phyloP scores from a whole-genome alignment of 169 alveolate species.

The Amoebophrya sp. region DNA sequence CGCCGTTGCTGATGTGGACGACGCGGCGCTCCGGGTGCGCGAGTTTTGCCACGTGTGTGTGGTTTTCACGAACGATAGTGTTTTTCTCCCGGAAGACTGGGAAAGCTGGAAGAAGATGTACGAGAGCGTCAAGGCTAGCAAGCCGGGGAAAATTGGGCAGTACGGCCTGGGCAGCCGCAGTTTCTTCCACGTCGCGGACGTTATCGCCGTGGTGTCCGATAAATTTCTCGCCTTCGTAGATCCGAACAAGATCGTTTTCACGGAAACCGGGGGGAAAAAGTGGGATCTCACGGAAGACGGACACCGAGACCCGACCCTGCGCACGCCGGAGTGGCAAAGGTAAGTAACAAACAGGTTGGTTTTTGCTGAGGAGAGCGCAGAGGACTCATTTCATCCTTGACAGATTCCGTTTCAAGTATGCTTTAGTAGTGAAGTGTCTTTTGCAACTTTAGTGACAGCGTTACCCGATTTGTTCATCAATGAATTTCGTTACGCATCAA shows the following conservation, averaged over 20 bases:
- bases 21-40: background rate
- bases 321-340: no score
- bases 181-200: background rate
- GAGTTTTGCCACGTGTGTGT: background rate
- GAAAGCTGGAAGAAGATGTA: background rate
- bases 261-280: background rate
- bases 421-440: no score
- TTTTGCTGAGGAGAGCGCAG: no score
- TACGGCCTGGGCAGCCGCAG: background rate
- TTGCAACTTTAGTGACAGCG: no score
- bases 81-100: background rate
- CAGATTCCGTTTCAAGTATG: no score
- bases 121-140: background rate
- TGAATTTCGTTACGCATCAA: no score
- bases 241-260: background rate
- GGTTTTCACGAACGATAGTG: background rate
- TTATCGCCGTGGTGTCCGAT: background rate
- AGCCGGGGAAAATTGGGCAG: conserved; percentile 9
- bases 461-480: no score
- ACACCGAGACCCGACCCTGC: no score
- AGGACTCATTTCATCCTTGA: no score
- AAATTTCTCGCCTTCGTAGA: background rate
- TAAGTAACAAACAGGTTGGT: no score
- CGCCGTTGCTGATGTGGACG: background rate
- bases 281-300: background rate